Evolutionary conservation across 2,329 filamentous ascomycete species (phyloP).

Genomic region (Aspergillus pseudoterreus): DNA sequence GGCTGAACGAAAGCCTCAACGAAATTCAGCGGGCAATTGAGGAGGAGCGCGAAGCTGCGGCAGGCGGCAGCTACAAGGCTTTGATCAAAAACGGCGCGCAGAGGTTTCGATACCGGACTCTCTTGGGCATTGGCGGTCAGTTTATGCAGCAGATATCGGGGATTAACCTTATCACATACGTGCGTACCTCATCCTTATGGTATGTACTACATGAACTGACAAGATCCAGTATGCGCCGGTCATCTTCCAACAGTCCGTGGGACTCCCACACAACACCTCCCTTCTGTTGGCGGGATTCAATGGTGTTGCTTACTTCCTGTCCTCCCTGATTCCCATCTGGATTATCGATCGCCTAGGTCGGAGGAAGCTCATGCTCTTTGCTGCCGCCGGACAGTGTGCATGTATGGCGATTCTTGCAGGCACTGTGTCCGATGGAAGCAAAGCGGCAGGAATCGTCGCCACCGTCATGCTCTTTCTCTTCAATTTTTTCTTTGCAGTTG

Average conservation of each 20-base stretch:
- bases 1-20: neutral
- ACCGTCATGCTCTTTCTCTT: neutral
- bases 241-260: slow-evolving; percentile 42
- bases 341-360: slow-evolving; percentile 41
- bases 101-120: slow-evolving; percentile 20
- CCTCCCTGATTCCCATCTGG: slow-evolving; percentile 34
- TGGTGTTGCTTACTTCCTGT: slow-evolving; percentile 33
- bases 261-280: slow-evolving; percentile 33
- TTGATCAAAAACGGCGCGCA: slow-evolving; percentile 23
- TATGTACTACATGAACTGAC: neutral
- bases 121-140: slow-evolving; percentile 26
- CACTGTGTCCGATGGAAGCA: slow-evolving; percentile 16
- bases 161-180: slow-evolving; percentile 44
- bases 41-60: neutral
- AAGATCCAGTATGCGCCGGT: slow-evolving; percentile 33
- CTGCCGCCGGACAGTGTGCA: slow-evolving; percentile 24
- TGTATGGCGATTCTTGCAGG: slow-evolving; percentile 18
- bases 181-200: neutral
- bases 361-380: slow-evolving; percentile 21
- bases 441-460: slow-evolving; percentile 12
- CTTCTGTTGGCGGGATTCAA: slow-evolving; percentile 47
- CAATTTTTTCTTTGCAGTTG: neutral
- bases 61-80: neutral
- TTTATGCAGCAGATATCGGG: slow-evolving; percentile 45
- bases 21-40: neutral